Evolutionary conservation across 306 rosid species (phyloP), one percentile per base, ranked within the genome.

Genomic region (Rosa multiflora): DNA sequence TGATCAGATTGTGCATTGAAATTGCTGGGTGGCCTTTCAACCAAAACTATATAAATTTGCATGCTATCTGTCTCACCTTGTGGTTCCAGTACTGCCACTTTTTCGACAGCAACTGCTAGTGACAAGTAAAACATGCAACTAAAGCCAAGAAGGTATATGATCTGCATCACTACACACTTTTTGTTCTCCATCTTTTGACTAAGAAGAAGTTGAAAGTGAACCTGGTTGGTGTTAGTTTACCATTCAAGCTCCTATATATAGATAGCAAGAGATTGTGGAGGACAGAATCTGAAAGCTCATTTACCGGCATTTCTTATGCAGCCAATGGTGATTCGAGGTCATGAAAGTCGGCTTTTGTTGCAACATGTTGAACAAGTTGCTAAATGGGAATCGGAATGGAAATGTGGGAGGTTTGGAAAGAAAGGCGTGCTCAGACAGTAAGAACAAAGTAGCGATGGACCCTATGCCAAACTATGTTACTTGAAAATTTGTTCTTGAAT

Each of bases 31-130:
- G 53, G 74, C 44, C 43, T 78, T 70, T 78, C 69, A 21, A 90
- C 91, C 21, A 83, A 86, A 61, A 93, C 85, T 79, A 91, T 88
- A 81, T 74, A 87, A 83, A 78, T 92, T 72, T 63, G 40, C 21
- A 87, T 75, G 51, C 64, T 73, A 40, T 53, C 64, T 58, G 58
- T 59, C 13, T 77, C 77, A 9, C 4, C 6, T 26, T 1, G 37
- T 8, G 9, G 62, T 9, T 44, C 6, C 55, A 10, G 2, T 37
- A 42, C 14, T 21, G 29, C 29, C 63, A n/a, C 6, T 21, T 35
- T 11, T 21, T 26, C 20, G 6, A 52, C 74, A 5, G 85, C 70
- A 48, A 17, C 35, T 68, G 48, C 29, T 77, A 75, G 69, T 20
- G 63, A 59, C 47, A 73, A 18, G 49, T 68, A 42, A 10, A 81